Evolutionary conservation across 1,139 yeast genomes (phyloP), one percentile per base, ranked within the genome.

Genomic region (Casaregolazyma lundiana): DNA sequence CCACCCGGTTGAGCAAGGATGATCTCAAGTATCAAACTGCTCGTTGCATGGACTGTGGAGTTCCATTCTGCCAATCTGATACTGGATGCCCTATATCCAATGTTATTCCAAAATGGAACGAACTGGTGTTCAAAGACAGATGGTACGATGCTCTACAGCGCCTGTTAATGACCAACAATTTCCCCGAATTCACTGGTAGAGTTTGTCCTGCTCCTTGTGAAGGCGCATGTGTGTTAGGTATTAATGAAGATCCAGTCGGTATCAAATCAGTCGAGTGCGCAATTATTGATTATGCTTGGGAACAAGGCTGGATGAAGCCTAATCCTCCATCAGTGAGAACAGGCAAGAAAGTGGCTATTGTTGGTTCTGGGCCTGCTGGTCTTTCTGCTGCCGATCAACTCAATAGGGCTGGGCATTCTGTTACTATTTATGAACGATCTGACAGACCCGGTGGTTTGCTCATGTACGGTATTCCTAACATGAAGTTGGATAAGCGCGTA

Each of bases 41-140:
- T n/a, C 81, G 98, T 69, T 92, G 98, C 77, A 92, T 92, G 96
- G 98, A 92, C 70, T 92, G 98, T 75, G 98, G 98, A 73, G 95
- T 92, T 60, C 98, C 98, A 51, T 92, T 90, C 79, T 92, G 98
- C 75, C 95, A 94, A 63, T 84, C 96, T 38, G 97, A 92, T 67
- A 85, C 96, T 43, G 98, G 98, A 53, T 92, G 98, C 72, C 98
- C 98, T 50, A 85, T 92, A 57, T 89, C 97, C 50, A 92, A 92
- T 69, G 82, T 90, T 58, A 92, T 92, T 73, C 98, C 98, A 56
- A 90, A 90, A 70, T 92, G 97, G 94, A 92, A 92, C 66, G 97
- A 90, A 66, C 78, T 92, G 60, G 96, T 92, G 29, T 92, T 89
- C 79, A 80, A 89, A 68, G 94, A 89, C 68, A 83, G 92, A 66